Conservation (phyloP, 2,329 filamentous ascomycete genomes). For the Alternaria rosae region DNA sequence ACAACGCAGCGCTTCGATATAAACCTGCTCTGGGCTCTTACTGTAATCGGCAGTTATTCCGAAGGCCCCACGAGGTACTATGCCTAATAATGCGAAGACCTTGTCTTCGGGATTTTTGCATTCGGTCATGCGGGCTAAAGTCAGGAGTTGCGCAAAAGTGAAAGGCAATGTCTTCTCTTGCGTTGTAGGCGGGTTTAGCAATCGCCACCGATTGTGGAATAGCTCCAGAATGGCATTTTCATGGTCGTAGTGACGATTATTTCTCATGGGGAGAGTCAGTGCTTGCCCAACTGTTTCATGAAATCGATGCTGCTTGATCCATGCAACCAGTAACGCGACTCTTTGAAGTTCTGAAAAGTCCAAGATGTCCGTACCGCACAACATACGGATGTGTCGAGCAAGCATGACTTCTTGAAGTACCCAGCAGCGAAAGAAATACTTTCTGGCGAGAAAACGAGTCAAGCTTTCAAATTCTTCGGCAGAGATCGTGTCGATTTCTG, state of each 20-base stretch:
- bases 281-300: neutral
- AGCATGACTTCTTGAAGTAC: constrained; percentile 7
- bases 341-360: neutral
- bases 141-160: neutral
- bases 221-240: neutral
- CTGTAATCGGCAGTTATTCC: neutral
- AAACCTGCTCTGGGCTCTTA: neutral
- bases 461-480: neutral
- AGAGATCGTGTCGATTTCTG: neutral
- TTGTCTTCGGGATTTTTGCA: constrained; percentile 5
- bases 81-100: neutral
- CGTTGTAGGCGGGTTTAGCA: neutral
- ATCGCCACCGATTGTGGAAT: neutral
- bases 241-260: neutral
- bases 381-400: neutral
- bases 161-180: neutral
- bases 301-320: neutral
- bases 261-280: neutral
- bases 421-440: constrained; percentile 10
- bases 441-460: constrained; percentile 3
- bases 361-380: neutral
- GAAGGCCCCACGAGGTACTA: neutral
- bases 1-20: neutral
- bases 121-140: neutral
- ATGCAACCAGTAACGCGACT: neutral